Evolutionary conservation across 352 stramenopile genomes (phyloP), one percentile per base, ranked within the genome.

Genomic region (Peronosclerospora sorghi): DNA sequence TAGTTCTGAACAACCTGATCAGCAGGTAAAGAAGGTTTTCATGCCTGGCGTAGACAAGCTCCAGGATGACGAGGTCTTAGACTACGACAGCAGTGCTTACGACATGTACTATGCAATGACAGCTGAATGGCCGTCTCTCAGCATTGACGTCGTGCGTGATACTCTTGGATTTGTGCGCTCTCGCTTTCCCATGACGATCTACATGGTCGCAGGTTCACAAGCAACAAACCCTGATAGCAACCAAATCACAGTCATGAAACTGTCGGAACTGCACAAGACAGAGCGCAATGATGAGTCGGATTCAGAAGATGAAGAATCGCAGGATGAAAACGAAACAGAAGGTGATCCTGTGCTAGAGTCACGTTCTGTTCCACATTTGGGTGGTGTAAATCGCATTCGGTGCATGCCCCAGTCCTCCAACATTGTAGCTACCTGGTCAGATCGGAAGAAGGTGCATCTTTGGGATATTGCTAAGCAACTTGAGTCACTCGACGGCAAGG

Each of bases 41-140:
- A 87, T 97, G 76, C 91, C 95, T 8, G 85, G 83, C 20, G 73
- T 92, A 35, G 80, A 96, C 62, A 76, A 80, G 45, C 59, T 98
- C 20, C 61, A 72, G 35, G 85, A 96, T 36, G 91, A 95, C 45
- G 85, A 98, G 59, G 75, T 96, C 59, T 79, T 99, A 28, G 96
- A 99, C 69, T 98, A 98, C 75, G 96, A 99, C 65, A 95, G 86
- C 59, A 95, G 77, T 24, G 96, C 96, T 5, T 99, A 99, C 75
- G 95, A 97, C 64, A 98, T 99, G 94, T 97, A 98, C 73, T 97
- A 99, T 61, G 89, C 92, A 26, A 87, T 99, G 54, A 95, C 82
- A 4, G 86, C 94, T 32, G 96, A 99, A 66, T 99, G 95, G 95
- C 95, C 96, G 8, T 96, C 89, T 46, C 76, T 99, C 17, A 97